Percentiles rank a stretch among this genome's conserved stretches.
These are phyloP conservation scores for Neonectria neomacrospora DNA, from an alignment of 2,329 filamentous ascomycete species.

Conservation along the genomic window DNA sequence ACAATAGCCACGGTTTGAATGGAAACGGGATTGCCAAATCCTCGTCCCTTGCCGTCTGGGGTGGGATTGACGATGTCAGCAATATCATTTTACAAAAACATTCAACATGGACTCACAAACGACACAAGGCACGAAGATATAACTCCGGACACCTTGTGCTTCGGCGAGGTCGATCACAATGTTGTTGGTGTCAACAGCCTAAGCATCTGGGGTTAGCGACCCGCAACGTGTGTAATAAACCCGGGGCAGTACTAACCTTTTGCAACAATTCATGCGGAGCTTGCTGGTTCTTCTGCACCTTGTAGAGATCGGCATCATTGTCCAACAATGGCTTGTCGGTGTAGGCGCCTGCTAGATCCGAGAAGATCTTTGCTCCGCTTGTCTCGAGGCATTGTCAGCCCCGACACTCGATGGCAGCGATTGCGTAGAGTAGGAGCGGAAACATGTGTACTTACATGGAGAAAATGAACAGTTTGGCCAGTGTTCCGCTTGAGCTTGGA, in stretches of 20 bases:
- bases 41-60: constrained; percentile 22
- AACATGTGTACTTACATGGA: constrained; percentile 14
- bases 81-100: too few relatives aligned
- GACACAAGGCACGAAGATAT: constrained; percentile 65
- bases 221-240: background rate
- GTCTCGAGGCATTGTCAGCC: constrained; percentile 48
- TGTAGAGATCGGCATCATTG: constrained; percentile 46
- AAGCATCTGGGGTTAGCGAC: background rate
- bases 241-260: background rate
- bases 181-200: constrained; percentile 56
- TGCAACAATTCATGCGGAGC: background rate
- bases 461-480: constrained; percentile 17
- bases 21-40: constrained; percentile 28
- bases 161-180: constrained; percentile 57
- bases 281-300: constrained; percentile 4
- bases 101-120: constrained; percentile 57
- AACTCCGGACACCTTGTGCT: constrained; percentile 56
- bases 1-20: constrained; percentile 27
- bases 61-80: background rate
- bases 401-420: background rate
- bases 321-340: constrained; percentile 56
- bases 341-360: constrained; percentile 56
- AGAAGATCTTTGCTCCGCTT: constrained; percentile 64
- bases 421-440: background rate
- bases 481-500: constrained; percentile 53